Evolutionary conservation across 108 stramenopile genomes (phyloP).

Genomic region (Discostella stelligeroides): DNA sequence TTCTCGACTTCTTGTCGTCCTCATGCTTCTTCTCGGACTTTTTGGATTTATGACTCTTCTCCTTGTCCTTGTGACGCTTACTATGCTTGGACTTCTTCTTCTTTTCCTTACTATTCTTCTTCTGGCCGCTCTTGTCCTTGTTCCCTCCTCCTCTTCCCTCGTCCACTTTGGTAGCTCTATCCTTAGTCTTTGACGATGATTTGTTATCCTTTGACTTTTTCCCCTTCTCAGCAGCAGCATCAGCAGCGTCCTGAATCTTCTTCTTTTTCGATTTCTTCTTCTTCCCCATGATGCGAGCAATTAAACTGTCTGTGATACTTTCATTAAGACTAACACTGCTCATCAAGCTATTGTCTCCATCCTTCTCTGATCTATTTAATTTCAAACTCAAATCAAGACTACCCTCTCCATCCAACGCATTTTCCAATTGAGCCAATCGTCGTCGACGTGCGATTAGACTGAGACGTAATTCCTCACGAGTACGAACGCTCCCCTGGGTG

Average conservation of each 20-base stretch:
- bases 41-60: slow-evolving; percentile 3
- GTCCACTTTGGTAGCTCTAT: slow-evolving; percentile 6
- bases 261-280: slow-evolving; percentile 24
- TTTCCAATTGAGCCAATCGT: slow-evolving; percentile 8
- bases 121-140: slow-evolving; percentile 11
- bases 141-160: neutral
- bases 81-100: slow-evolving; percentile 5
- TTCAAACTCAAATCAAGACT: neutral
- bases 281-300: neutral
- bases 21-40: slow-evolving; percentile 11
- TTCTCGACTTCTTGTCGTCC: neutral
- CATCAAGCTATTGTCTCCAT: neutral
- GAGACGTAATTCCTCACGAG: neutral
- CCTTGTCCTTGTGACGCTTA: neutral
- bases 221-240: slow-evolving; percentile 4
- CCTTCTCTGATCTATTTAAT: neutral
- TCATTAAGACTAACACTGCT: slow-evolving; percentile 4
- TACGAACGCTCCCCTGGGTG: slow-evolving; percentile 5
- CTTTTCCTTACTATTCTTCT: slow-evolving; percentile 10
- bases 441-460: slow-evolving; percentile 5
- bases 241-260: slow-evolving; percentile 4
- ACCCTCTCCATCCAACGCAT: slow-evolving; percentile 2
- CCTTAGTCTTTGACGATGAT: slow-evolving; percentile 1
- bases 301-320: neutral
- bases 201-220: slow-evolving; percentile 15